Evolutionary conservation across 2,329 filamentous ascomycete species (phyloP).

Genomic region (Tolypocladium tropicale): DNA sequence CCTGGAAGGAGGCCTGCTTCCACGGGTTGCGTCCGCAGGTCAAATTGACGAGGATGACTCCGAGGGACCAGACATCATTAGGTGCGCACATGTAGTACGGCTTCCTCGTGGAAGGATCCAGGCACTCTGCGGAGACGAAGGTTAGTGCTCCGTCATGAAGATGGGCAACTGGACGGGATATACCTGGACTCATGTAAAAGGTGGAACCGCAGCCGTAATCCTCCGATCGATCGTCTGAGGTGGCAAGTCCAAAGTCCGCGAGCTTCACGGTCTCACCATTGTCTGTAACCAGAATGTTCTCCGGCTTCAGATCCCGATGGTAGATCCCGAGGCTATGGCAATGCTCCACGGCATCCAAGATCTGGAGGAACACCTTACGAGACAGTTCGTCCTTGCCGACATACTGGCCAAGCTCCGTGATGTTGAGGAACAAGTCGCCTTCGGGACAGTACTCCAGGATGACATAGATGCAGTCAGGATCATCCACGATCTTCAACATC

Average conservation of each 20-base stretch:
- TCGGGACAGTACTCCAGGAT: slow-evolving; percentile 96
- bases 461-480: slow-evolving; percentile 86
- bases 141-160: slow-evolving; percentile 2
- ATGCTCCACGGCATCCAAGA: slow-evolving; percentile 90
- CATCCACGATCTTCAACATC: slow-evolving; percentile 86
- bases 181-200: slow-evolving; percentile 99
- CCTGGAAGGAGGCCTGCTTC: slow-evolving; percentile 90
- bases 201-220: slow-evolving; percentile 98
- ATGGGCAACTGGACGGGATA: slow-evolving; percentile 17
- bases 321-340: slow-evolving; percentile 92
- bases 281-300: slow-evolving; percentile 92
- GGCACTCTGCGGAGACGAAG: slow-evolving; percentile 60
- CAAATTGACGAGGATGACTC: slow-evolving; percentile 93
- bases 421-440: slow-evolving; percentile 93
- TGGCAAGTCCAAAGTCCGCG: slow-evolving; percentile 94
- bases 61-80: slow-evolving; percentile 97
- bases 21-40: slow-evolving; percentile 97
- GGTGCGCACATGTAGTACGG: slow-evolving; percentile 81
- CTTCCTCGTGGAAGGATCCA: slow-evolving; percentile 63
- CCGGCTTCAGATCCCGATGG: slow-evolving; percentile 94
- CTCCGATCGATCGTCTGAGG: slow-evolving; percentile 69
- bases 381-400: slow-evolving; percentile 84
- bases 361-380: slow-evolving; percentile 83
- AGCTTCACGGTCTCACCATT: slow-evolving; percentile 85
- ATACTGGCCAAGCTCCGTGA: slow-evolving; percentile 89